Evolutionary conservation across 805 yeast species (phyloP), one percentile per base, ranked within the genome.

Genomic region (Maudiozyma serrabonitensis): DNA sequence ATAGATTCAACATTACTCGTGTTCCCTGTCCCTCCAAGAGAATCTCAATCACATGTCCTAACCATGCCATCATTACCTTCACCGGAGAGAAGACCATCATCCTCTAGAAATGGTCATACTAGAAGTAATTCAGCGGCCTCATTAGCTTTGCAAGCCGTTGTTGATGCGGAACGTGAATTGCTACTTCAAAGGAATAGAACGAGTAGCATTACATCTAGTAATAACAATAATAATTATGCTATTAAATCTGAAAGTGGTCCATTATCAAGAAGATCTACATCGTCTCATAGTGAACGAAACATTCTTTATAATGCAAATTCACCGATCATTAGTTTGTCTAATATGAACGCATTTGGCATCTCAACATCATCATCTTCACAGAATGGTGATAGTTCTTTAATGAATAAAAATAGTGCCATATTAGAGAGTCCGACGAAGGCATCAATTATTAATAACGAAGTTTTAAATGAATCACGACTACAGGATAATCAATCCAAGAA

Each of bases 101-200:
- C 49, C 4, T 18, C 12, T 52, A 51, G 38, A 47, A 50, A 47
- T 42, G 54, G 62, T 15, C 75, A 72, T 52, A 59, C 58, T 43
- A 69, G 75, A 62, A 67, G 65, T 25, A 66, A 67, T 43, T 71
- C 75, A 9, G 71, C 85, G 2, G 90, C 88, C 3, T 79, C 86
- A 37, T 60, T 74, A 52, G 90, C 84, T 9, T 69, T 84, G 51
- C 86, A 83, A 60, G 89, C 89, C 0, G 84, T 84, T 47, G 88
- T 81, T 13, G 79, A 80, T 52, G 86, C 85, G 8, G 82, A 78
- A 39, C 50, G 59, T 45, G 62, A 65, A 23, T 48, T 52, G 39
- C 46, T 15, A 16, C 19, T 38, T 4, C 18, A 43, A 35, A 32
- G 39, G 13, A 9, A 7, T 35, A 21, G 39, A 23, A 25, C 41